Conservation (phyloP, 2,329 filamentous ascomycete genomes). For the Pyrenochaeta sp. region DNA sequence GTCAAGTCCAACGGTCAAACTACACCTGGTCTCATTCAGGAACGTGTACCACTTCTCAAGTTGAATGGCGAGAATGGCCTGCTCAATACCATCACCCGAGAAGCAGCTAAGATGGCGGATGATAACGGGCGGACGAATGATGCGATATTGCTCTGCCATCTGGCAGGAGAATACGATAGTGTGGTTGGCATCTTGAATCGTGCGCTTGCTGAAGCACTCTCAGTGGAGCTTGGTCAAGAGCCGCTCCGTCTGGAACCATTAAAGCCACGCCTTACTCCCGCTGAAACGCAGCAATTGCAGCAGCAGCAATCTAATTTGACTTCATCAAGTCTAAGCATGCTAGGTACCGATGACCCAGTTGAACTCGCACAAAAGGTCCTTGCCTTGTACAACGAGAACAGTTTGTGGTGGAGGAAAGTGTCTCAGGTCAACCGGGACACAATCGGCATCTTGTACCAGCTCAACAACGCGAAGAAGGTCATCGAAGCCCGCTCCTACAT, state of each 20-base stretch:
- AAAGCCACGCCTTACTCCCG: conserved; percentile 68
- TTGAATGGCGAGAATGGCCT: conserved; percentile 83
- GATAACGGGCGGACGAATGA: conserved; percentile 94
- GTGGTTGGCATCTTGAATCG: conserved; percentile 92
- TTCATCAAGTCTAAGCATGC: conserved; percentile 66
- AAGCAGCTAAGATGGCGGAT: conserved; percentile 91
- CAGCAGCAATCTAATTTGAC: conserved; percentile 39
- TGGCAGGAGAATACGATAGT: conserved; percentile 93
- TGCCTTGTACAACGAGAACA: conserved; percentile 67
- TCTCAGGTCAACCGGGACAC: conserved; percentile 65
- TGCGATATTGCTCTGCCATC: conserved; percentile 91
- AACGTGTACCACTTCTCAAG: conserved; percentile 81
- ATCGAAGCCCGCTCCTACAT: conserved; percentile 68
- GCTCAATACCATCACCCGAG: conserved; percentile 88
- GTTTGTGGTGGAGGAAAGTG: conserved; percentile 68
- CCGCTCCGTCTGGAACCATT: conserved; percentile 80
- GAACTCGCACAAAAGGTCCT: conserved; percentile 70
- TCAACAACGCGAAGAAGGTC: conserved; percentile 67
- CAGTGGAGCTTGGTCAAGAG: conserved; percentile 84
- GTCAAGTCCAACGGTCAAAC: conserved; percentile 85
- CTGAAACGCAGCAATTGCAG: conserved; percentile 41
- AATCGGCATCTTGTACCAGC: conserved; percentile 66
- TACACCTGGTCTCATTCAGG: conserved; percentile 86
- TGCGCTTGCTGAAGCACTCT: conserved; percentile 87
- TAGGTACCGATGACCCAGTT: conserved; percentile 72